Evolutionary conservation across 2,329 filamentous ascomycete species (phyloP).

Genomic region (Apiospora kogelbergensis): DNA sequence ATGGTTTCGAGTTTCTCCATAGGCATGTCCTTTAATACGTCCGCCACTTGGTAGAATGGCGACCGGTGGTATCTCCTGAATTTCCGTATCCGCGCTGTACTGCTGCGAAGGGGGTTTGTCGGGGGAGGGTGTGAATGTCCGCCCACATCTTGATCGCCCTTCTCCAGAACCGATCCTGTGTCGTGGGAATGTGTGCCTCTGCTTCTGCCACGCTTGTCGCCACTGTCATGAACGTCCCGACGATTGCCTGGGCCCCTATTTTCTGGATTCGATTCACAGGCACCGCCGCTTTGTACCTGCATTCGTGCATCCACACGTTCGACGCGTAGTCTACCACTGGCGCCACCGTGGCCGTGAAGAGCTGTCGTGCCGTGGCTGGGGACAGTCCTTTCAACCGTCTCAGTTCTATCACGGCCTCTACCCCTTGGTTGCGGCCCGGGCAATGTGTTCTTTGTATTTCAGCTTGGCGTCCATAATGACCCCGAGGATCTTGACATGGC

Average conservation of each 20-base stretch:
- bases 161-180: background rate
- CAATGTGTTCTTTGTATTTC: constrained; percentile 16
- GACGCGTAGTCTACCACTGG: constrained; percentile 7
- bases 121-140: background rate
- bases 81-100: constrained; percentile 3
- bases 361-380: background rate
- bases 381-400: background rate
- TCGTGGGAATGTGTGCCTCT: background rate
- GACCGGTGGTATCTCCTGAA: constrained; percentile 12
- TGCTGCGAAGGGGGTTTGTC: background rate
- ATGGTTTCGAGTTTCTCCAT: constrained; percentile 14
- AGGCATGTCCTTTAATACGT: constrained; percentile 8
- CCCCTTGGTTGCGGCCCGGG: constrained; percentile 13
- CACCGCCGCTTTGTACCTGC: background rate
- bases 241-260: background rate
- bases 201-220: background rate
- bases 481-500: constrained; percentile 19
- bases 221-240: background rate
- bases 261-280: background rate
- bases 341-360: background rate
- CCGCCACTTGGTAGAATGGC: constrained; percentile 16
- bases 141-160: background rate
- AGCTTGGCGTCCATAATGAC: constrained; percentile 22
- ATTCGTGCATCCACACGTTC: background rate
- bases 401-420: background rate